These are phyloP conservation scores for Saccharomycopsis microspora DNA, from an alignment of 805 yeast genomes.

Conservation along the genomic window DNA sequence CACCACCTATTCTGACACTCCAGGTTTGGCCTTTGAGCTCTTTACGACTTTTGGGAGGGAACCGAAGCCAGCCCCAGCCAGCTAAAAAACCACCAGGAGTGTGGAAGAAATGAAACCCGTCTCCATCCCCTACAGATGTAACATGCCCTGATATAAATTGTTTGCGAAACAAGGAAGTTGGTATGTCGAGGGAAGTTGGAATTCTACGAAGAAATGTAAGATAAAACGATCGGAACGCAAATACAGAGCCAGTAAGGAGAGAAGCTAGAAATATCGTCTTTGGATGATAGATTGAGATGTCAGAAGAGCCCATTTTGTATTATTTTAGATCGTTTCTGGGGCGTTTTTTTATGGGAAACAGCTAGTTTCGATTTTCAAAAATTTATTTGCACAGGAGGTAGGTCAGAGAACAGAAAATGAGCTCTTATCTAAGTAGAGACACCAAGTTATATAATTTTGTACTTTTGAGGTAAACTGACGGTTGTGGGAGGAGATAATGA, in stretches of 20 bases:
- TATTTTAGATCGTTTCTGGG: no score
- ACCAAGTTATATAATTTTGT: no score
- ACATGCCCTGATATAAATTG: slow-evolving; percentile 57
- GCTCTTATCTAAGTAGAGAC: no score
- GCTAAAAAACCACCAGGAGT: slow-evolving; percentile 81
- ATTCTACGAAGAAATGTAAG: slow-evolving; percentile 37
- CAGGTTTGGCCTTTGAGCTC: slow-evolving; percentile 50
- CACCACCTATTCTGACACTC: slow-evolving; percentile 76
- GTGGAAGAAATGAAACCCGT: slow-evolving; percentile 85
- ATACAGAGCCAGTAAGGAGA: slow-evolving; percentile 26
- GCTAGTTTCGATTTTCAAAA: no score
- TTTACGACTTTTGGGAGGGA: slow-evolving; percentile 22
- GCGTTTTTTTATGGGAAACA: no score
- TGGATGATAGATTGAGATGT: slow-evolving; percentile 16
- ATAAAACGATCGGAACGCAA: slow-evolving; percentile 35
- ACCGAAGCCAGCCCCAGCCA: slow-evolving; percentile 92
- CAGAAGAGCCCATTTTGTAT: not conserved
- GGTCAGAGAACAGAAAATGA: no score
- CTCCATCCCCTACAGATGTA: slow-evolving; percentile 91
- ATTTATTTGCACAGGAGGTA: no score
- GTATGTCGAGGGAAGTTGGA: slow-evolving; percentile 39
- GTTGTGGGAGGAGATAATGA: no score
- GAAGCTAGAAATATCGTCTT: slow-evolving; percentile 22
- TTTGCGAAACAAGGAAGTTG: slow-evolving; percentile 30
- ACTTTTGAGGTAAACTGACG: no score